These are phyloP conservation scores for Clonostachys chloroleuca DNA, from an alignment of 2,329 filamentous ascomycete species.

Conservation along the genomic window DNA sequence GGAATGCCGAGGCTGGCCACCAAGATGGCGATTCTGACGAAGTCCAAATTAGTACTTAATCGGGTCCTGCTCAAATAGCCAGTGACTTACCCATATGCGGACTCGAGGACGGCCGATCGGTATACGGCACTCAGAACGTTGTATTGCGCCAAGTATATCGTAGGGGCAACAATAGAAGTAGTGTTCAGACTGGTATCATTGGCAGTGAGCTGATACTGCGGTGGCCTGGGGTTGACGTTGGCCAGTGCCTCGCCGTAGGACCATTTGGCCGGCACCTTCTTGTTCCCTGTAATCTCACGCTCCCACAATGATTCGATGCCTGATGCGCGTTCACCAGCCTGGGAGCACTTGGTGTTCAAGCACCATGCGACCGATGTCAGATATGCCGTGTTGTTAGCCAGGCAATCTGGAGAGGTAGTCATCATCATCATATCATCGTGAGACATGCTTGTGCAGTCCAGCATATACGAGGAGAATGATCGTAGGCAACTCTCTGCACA, in stretches of 20 bases:
- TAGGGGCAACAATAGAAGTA: neutral
- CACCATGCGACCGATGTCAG: slow-evolving; percentile 5
- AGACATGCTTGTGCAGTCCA: too few relatives aligned
- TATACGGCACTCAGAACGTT: neutral
- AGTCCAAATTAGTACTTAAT: neutral
- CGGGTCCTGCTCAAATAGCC: neutral
- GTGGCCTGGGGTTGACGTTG: neutral
- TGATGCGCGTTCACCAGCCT: neutral
- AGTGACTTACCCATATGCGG: neutral
- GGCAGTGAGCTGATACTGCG: neutral
- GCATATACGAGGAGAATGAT: too few relatives aligned
- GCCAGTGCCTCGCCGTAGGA: neutral
- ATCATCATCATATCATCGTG: neutral
- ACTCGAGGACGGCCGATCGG: neutral
- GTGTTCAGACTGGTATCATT: neutral
- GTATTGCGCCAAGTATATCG: too few relatives aligned
- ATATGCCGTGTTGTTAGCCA: slow-evolving; percentile 1
- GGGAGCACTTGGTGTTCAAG: slow-evolving; percentile 2
- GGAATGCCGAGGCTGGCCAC: neutral
- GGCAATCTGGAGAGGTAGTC: slow-evolving; percentile 4
- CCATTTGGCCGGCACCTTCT: neutral
- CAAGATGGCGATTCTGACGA: neutral
- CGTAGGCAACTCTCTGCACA: too few relatives aligned
- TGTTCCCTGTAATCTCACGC: neutral
- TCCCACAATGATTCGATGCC: slow-evolving; percentile 1